phyloP scores from a whole-genome alignment of 2,329 filamentous ascomycete species.

The Claviceps sp. region DNA sequence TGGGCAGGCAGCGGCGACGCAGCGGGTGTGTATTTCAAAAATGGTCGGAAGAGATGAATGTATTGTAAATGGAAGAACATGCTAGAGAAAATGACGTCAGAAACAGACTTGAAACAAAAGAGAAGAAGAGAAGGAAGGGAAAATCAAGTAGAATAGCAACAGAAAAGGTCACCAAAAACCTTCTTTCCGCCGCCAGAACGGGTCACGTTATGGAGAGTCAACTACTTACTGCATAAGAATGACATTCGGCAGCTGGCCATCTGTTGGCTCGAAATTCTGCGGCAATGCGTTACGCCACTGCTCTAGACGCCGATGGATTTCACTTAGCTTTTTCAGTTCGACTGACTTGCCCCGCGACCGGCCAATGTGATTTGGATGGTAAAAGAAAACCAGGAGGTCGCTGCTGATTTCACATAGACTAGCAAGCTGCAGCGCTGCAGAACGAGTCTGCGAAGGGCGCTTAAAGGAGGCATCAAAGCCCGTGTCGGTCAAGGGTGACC shows the following conservation, averaged over 20 bases:
- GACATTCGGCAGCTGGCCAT: slow-evolving; percentile 78
- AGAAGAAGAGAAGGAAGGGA: not conserved
- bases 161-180: too few species aligned
- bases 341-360: slow-evolving; percentile 58
- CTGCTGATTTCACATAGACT: slow-evolving; percentile 87
- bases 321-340: slow-evolving; percentile 84
- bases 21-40: slow-evolving; percentile 74
- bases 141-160: too few species aligned
- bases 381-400: slow-evolving; percentile 80
- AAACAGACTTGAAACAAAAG: not conserved
- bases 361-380: slow-evolving; percentile 61
- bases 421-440: slow-evolving; percentile 68
- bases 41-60: slow-evolving; percentile 90
- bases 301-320: slow-evolving; percentile 79
- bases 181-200: not conserved
- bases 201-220: not conserved
- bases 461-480: slow-evolving; percentile 60
- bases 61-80: slow-evolving; percentile 97
- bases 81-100: slow-evolving; percentile 33
- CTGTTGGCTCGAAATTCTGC: slow-evolving; percentile 74
- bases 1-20: slow-evolving; percentile 74
- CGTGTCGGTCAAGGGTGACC: slow-evolving; percentile 79
- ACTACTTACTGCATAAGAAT: slow-evolving; percentile 65
- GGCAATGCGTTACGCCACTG: slow-evolving; percentile 78
- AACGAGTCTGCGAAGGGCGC: slow-evolving; percentile 72